A percentile compares a stretch with the other conserved stretches of the same genome.
Evolutionary conservation across 345 rosid species (phyloP).

Genomic region (Eucalyptus tenuipes): DNA sequence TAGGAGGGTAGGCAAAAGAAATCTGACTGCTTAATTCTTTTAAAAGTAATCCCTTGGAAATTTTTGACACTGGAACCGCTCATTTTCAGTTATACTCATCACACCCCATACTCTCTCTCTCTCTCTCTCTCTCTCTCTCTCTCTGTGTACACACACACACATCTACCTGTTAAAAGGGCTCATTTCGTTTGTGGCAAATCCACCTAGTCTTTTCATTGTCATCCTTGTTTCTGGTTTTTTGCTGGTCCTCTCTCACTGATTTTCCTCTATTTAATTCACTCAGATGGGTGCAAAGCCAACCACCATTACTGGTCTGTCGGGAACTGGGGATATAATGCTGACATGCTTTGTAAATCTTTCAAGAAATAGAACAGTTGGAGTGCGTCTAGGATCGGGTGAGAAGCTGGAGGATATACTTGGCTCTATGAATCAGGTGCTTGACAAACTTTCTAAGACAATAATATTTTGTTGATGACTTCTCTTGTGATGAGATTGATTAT

Average conservation of each 20-base stretch:
- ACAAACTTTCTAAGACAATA: neutral
- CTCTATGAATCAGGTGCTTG: conserved; percentile 81
- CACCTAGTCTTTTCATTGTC: neutral
- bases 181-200: neutral
- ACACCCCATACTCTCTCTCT: neutral
- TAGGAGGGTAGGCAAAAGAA: neutral
- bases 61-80: neutral
- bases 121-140: neutral
- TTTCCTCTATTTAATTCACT: neutral
- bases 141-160: neutral
- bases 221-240: neutral
- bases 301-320: conserved; percentile 83
- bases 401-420: conserved; percentile 61
- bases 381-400: conserved; percentile 92
- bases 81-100: neutral
- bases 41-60: neutral
- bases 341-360: conserved; percentile 94
- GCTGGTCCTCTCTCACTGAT: neutral
- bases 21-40: neutral
- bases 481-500: neutral
- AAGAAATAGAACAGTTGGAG: conserved; percentile 84
- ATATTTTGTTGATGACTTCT: neutral
- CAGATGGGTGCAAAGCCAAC: conserved; percentile 95
- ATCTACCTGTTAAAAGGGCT: neutral
- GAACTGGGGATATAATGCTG: conserved; percentile 94